A percentile compares a stretch with the other conserved stretches of the same genome.
Conservation (phyloP, 768 basidiomycete species). For the Stropharia rugosoannulata region DNA sequence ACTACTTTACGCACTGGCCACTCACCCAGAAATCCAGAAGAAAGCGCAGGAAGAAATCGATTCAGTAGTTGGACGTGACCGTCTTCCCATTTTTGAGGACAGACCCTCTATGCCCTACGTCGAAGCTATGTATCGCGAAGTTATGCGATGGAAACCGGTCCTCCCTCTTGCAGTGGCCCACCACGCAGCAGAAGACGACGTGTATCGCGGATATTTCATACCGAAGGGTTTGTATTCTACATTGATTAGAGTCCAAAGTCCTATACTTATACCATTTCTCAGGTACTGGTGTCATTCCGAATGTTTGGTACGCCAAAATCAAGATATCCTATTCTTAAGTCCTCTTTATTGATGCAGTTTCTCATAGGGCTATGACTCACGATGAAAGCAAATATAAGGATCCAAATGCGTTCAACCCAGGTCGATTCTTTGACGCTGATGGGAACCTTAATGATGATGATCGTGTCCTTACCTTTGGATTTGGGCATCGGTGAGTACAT, state of each 20-base stretch:
- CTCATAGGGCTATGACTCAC: conserved; percentile 15
- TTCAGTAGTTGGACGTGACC: conserved; percentile 25
- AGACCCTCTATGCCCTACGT: conserved; percentile 25
- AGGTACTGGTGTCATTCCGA: background rate
- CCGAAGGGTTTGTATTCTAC: conserved; percentile 13
- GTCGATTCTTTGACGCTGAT: conserved; percentile 14
- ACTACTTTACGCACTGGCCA: conserved; percentile 29
- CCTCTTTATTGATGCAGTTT: background rate
- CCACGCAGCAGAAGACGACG: conserved; percentile 21
- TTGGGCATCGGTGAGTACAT: conserved; percentile 7
- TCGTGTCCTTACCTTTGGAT: conserved; percentile 9
- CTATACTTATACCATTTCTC: background rate
- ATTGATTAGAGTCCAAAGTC: background rate
- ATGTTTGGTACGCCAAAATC: background rate
- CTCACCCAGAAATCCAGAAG: conserved; percentile 28
- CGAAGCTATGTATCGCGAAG: conserved; percentile 20
- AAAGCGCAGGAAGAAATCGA: conserved; percentile 36
- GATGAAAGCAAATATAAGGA: conserved; percentile 18
- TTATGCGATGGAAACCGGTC: conserved; percentile 15
- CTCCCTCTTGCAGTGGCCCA: conserved; percentile 19
- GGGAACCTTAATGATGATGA: conserved; percentile 5
- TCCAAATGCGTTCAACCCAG: conserved; percentile 21
- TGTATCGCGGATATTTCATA: conserved; percentile 26
- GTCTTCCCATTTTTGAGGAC: conserved; percentile 29
- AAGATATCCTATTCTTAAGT: background rate